A percentile compares a stretch with the other conserved stretches of the same genome.
Conservation (phyloP, 1,284 basidiomycete genomes). For the Erythrobasidium hasegawianum region DNA sequence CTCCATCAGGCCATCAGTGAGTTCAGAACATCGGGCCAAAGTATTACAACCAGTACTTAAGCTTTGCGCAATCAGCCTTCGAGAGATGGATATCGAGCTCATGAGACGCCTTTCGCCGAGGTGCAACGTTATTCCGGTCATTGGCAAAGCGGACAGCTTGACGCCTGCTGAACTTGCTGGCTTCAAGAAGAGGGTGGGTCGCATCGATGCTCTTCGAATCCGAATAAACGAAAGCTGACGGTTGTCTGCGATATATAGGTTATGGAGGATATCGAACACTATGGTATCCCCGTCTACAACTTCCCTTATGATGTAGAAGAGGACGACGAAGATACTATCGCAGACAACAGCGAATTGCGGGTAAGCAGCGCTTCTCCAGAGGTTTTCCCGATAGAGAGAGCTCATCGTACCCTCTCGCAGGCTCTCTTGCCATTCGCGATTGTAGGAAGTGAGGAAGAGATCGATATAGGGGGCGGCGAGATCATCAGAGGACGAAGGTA, state of each 20-base stretch:
- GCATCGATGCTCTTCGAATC: conserved; percentile 6
- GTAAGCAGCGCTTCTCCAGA: conserved; percentile 49
- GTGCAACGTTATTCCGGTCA: conserved; percentile 98
- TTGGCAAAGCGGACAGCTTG: conserved; percentile 94
- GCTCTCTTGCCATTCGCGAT: conserved; percentile 92
- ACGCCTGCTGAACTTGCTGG: conserved; percentile 84
- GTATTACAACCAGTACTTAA: background rate
- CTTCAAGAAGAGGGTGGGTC: conserved; percentile 89
- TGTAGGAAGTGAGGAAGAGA: conserved; percentile 94
- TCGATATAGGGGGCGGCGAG: conserved; percentile 82
- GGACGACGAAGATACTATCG: conserved; percentile 95
- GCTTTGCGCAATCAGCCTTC: conserved; percentile 59
- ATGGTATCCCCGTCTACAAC: conserved; percentile 98
- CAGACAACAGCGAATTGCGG: conserved; percentile 91
- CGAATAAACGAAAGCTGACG: too few species aligned
- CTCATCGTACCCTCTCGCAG: conserved; percentile 49
- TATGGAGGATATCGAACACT: conserved; percentile 99
- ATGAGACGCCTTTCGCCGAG: conserved; percentile 94
- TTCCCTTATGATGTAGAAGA: conserved; percentile 99
- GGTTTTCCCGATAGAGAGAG: background rate
- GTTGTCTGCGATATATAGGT: conserved; percentile 61
- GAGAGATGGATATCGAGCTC: conserved; percentile 98
- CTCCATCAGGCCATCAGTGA: conserved; percentile 78
- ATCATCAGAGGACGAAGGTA: conserved; percentile 87
- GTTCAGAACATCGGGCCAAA: conserved; percentile 41